phyloP scores from a whole-genome alignment of 2,329 filamentous ascomycete genomes.

The Cyphellophora attinorum region DNA sequence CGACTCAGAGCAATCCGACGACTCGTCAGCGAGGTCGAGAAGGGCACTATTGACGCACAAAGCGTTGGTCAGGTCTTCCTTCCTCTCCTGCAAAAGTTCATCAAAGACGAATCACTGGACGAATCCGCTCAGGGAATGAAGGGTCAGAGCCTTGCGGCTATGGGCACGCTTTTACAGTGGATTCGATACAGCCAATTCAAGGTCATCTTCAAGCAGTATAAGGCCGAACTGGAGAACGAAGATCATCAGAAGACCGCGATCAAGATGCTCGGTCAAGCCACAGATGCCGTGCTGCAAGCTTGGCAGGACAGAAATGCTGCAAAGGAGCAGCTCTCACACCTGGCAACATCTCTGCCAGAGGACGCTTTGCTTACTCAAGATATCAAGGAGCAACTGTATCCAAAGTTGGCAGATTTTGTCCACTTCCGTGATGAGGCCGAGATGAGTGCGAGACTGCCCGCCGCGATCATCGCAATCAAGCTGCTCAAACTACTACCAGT shows the following conservation, averaged over 20 bases:
- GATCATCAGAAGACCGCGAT: slow-evolving; percentile 60
- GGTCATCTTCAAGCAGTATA: slow-evolving; percentile 72
- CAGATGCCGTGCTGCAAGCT: slow-evolving; percentile 61
- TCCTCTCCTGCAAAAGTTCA: slow-evolving; percentile 86
- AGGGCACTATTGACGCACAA: slow-evolving; percentile 57
- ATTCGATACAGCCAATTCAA: slow-evolving; percentile 89
- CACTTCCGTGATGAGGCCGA: slow-evolving; percentile 92
- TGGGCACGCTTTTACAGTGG: slow-evolving; percentile 63
- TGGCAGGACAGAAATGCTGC: slow-evolving; percentile 13
- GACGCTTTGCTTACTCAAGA: slow-evolving; percentile 61
- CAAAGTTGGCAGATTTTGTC: slow-evolving; percentile 71
- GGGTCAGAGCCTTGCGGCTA: slow-evolving; percentile 73
- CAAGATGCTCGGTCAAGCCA: slow-evolving; percentile 68
- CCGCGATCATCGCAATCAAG: slow-evolving; percentile 82
- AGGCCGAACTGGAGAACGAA: slow-evolving; percentile 72
- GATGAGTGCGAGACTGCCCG: slow-evolving; percentile 83
- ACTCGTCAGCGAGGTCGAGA: slow-evolving; percentile 58
- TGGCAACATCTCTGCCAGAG: slow-evolving; percentile 59
- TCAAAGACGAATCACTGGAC: slow-evolving; percentile 74
- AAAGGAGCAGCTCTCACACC: slow-evolving; percentile 22
- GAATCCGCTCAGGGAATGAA: slow-evolving; percentile 69
- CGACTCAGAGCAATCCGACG: slow-evolving; percentile 75
- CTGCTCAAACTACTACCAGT: slow-evolving; percentile 70
- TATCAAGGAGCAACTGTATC: slow-evolving; percentile 64
- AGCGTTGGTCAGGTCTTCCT: slow-evolving; percentile 83